These are phyloP conservation scores for Barnettozyma wickerhamii DNA, from an alignment of 805 yeast genomes.

Conservation along the genomic window DNA sequence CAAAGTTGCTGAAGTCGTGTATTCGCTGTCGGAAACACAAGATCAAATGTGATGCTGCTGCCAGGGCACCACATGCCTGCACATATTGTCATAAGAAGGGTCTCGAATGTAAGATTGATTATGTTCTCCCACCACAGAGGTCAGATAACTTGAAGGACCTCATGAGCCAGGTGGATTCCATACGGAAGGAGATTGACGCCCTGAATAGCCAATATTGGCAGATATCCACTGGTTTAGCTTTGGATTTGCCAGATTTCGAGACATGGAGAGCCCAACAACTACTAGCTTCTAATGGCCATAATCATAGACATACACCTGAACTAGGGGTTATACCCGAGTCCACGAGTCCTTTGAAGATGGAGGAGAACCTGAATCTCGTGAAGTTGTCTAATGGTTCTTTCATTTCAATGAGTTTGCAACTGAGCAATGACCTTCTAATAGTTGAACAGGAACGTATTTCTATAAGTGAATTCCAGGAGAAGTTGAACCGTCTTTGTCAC, in stretches of 20 bases:
- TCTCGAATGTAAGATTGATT: slow-evolving; percentile 49
- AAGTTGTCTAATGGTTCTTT: slow-evolving; percentile 14
- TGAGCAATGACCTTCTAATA: slow-evolving; percentile 3
- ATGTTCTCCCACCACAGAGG: slow-evolving; percentile 46
- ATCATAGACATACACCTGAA: no score
- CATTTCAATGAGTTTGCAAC: slow-evolving; percentile 11
- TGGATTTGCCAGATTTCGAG: slow-evolving; percentile 16
- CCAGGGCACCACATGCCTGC: slow-evolving; percentile 52
- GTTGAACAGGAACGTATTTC: slow-evolving; percentile 14
- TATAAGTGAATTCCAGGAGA: slow-evolving; percentile 13
- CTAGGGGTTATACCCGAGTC: no score
- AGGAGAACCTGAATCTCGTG: slow-evolving; percentile 8
- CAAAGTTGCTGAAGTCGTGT: slow-evolving; percentile 52
- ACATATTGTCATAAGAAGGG: slow-evolving; percentile 50
- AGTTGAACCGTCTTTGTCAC: slow-evolving; percentile 5
- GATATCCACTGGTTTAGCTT: slow-evolving; percentile 11
- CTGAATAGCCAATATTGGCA: slow-evolving; percentile 13
- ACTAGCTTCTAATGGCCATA: no score
- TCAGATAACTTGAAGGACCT: slow-evolving; percentile 25
- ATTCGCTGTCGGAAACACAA: slow-evolving; percentile 62
- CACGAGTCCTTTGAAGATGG: not conserved
- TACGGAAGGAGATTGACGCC: slow-evolving; percentile 11
- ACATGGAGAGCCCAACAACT: slow-evolving; percentile 13
- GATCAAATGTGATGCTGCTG: slow-evolving; percentile 56
- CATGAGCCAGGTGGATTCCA: slow-evolving; percentile 14